Conservation (phyloP, 2,329 filamentous ascomycete genomes). For the Didymella segeticola region DNA sequence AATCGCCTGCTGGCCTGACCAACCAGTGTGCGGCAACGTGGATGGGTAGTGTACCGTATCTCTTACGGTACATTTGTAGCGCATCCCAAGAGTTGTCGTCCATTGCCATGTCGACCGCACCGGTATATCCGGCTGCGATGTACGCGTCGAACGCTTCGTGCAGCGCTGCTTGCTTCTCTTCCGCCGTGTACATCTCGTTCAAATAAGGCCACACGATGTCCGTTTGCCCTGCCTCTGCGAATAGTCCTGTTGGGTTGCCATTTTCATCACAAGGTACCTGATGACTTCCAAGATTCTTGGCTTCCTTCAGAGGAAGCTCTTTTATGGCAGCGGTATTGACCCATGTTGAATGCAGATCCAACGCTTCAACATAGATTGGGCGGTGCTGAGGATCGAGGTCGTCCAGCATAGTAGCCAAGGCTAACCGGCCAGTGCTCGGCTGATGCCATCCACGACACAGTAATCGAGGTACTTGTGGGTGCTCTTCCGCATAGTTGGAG, state of each 20-base stretch:
- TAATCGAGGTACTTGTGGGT: conserved; percentile 54
- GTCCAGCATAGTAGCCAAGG: conserved; percentile 55
- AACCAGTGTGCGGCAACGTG: conserved; percentile 61
- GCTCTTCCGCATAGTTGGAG: conserved; percentile 48
- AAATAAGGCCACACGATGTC: conserved; percentile 57
- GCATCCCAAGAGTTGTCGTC: conserved; percentile 19
- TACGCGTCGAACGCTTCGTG: conserved; percentile 54
- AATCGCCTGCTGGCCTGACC: conserved; percentile 52
- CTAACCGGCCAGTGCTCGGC: conserved; percentile 58
- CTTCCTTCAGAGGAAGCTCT: conserved; percentile 54
- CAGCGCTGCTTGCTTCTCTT: conserved; percentile 55
- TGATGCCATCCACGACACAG: conserved; percentile 55
- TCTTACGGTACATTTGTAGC: conserved; percentile 43
- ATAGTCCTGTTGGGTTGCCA: conserved; percentile 15
- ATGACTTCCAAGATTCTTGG: conserved; percentile 24
- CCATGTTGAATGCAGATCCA: conserved; percentile 62
- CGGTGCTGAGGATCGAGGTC: conserved; percentile 51
- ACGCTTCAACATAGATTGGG: conserved; percentile 60
- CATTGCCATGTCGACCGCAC: conserved; percentile 60
- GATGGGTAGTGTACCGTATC: conserved; percentile 44
- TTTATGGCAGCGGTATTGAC: conserved; percentile 56
- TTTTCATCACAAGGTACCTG: conserved; percentile 15
- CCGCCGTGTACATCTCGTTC: conserved; percentile 52
- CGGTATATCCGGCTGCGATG: conserved; percentile 58
- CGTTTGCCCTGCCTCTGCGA: conserved; percentile 17